Evolutionary conservation across 1,284 basidiomycete genomes (phyloP).

Genomic region (Rhodofomes roseus): DNA sequence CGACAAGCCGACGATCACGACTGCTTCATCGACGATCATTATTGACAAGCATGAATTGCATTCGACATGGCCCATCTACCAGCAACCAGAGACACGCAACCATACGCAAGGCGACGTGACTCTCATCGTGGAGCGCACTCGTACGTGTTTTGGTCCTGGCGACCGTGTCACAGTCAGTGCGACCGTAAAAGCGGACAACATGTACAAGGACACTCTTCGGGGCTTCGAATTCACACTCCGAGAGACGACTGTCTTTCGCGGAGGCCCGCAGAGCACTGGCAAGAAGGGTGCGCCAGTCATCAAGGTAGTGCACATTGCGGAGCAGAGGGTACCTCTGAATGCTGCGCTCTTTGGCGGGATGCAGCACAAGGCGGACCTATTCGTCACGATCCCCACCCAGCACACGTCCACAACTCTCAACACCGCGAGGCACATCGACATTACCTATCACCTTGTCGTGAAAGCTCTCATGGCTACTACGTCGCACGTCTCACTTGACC

Average conservation of each 20-base stretch:
- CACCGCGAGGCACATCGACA: slow-evolving; percentile 76
- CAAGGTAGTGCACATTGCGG: slow-evolving; percentile 48
- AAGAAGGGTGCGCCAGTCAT: slow-evolving; percentile 58
- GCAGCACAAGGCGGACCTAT: slow-evolving; percentile 67
- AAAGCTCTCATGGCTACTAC: slow-evolving; percentile 73
- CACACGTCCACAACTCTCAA: slow-evolving; percentile 76
- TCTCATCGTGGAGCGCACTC: slow-evolving; percentile 69
- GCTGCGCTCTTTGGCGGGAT: slow-evolving; percentile 67
- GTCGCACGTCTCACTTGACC: slow-evolving; percentile 60
- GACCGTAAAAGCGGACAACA: slow-evolving; percentile 64
- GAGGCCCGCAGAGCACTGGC: slow-evolving; percentile 47
- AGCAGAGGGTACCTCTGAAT: slow-evolving; percentile 69
- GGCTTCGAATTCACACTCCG: slow-evolving; percentile 78
- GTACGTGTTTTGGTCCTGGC: slow-evolving; percentile 79
- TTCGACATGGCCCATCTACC: slow-evolving; percentile 86
- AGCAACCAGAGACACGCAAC: slow-evolving; percentile 72
- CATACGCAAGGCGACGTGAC: slow-evolving; percentile 62
- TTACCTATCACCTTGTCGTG: slow-evolving; percentile 73
- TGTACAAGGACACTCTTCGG: slow-evolving; percentile 62
- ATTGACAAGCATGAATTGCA: slow-evolving; percentile 90
- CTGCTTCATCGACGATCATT: slow-evolving; percentile 61
- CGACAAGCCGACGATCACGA: slow-evolving; percentile 55
- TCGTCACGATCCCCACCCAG: slow-evolving; percentile 61
- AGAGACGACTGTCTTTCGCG: slow-evolving; percentile 69
- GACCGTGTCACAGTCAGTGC: slow-evolving; percentile 75